Base-by-base conservation (phyloP, 768 basidiomycete genomes). In the Lactarius tabidus region DNA sequence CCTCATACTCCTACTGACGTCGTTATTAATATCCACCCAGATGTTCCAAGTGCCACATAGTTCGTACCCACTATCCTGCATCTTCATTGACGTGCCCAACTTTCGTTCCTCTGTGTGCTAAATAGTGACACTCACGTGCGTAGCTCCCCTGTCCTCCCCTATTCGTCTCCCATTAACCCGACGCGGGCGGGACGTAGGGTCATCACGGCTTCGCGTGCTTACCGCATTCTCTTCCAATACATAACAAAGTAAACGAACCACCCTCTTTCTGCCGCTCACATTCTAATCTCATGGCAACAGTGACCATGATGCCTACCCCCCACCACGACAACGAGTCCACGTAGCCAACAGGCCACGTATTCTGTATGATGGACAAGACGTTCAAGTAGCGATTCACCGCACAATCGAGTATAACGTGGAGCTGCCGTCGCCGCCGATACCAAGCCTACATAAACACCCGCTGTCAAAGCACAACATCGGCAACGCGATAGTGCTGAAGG, bases 1-100 rank as follows among this genome's bases (percentile, higher is more conserved):
- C n/a, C 9, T 10, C 15, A 9, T 18, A 5, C 10, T 51, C 38
- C 33, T 12, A 52, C 9, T 9, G 36, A 12, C 62, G 31, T 38
- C 2, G 17, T 54, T 35, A 5, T 41, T 64, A 6, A 35, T 18
- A 39, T 28, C 17, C 12, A 28, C 23, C 33, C 51, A 66, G 65
- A 66, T 64, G 26, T 66, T 66, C 51, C 62, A 66, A 55, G 39
- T 55, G 39, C 65, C 65, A 29, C 65, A 66, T 43, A 36, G 65
- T 66, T 58, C 62, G 65, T 66, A 43, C 17, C 60, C 57, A 57
- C 35, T 61, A 18, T 57, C 55, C 10, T 62, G 48, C 28, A 41
- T 66, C 38, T 43, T 57, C 48, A 43, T 55, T 26, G 59, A 60
- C 28, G 45, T 65, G 17, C 28, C 48, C 45, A 57, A 20, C 28